Conservation (phyloP, 2,329 filamentous ascomycete genomes). For the Cercospora janseana region DNA sequence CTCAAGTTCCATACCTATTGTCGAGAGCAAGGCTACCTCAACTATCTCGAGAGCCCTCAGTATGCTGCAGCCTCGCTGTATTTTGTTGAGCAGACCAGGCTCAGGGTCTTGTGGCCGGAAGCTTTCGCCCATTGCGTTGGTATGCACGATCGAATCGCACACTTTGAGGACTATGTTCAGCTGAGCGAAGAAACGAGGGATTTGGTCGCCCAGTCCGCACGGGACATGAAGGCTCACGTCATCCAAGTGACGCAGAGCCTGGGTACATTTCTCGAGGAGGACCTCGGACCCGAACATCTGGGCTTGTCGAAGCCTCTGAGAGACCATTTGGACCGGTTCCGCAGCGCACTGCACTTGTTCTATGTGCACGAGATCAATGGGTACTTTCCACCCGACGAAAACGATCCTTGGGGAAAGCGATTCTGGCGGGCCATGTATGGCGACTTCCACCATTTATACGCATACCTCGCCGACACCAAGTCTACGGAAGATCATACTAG, state of each 20-base stretch:
- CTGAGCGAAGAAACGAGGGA: conserved; percentile 54
- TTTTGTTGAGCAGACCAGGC: conserved; percentile 64
- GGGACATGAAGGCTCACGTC: conserved; percentile 66
- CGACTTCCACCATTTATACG: conserved; percentile 70
- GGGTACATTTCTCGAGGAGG: conserved; percentile 67
- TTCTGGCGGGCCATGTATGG: conserved; percentile 61
- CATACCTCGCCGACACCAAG: conserved; percentile 65
- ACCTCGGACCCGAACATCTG: conserved; percentile 65
- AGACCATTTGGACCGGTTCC: conserved; percentile 70
- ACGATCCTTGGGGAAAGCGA: conserved; percentile 55
- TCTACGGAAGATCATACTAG: conserved; percentile 38
- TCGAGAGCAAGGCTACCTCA: conserved; percentile 66
- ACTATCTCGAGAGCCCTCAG: conserved; percentile 63
- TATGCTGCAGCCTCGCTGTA: conserved; percentile 67
- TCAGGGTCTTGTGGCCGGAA: conserved; percentile 66
- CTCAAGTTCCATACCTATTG: conserved; percentile 59
- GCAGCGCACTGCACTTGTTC: conserved; percentile 64
- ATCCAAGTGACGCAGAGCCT: conserved; percentile 59
- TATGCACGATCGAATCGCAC: conserved; percentile 63
- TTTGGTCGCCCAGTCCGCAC: conserved; percentile 61
- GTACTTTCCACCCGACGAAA: conserved; percentile 65
- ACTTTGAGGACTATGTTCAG: conserved; percentile 62
- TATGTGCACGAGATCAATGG: conserved; percentile 64
- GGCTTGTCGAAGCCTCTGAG: conserved; percentile 61
- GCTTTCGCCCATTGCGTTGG: conserved; percentile 77